Conservation (phyloP, 1,139 yeast species). For the Yamadazyma membranifaciens region DNA sequence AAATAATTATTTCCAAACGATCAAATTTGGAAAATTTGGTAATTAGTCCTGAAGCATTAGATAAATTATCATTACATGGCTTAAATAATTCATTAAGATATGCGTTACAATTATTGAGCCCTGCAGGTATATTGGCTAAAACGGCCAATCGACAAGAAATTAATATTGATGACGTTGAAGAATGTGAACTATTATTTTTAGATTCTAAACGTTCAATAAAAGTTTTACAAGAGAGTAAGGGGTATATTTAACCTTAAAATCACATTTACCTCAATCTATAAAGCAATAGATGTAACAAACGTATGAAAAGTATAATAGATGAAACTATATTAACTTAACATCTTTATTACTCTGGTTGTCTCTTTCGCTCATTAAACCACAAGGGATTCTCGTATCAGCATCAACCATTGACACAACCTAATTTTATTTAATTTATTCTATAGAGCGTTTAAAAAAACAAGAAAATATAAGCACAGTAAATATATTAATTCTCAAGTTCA, state of each 20-base stretch:
- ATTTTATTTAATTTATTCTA: no score
- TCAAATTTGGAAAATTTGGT: slow-evolving; percentile 72
- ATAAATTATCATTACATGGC: slow-evolving; percentile 70
- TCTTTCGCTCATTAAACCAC: no score
- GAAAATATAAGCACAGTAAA: no score
- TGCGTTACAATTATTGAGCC: slow-evolving; percentile 86
- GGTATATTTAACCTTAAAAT: slow-evolving; percentile 36
- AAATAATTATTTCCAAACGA: slow-evolving; percentile 77
- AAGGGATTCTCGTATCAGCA: no score
- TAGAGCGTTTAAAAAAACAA: no score
- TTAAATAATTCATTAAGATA: slow-evolving; percentile 80
- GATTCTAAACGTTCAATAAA: slow-evolving; percentile 86
- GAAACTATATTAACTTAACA: no score
- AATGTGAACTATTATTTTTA: slow-evolving; percentile 79
- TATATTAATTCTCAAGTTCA: background rate
- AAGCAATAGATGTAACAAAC: background rate
- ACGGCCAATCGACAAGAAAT: slow-evolving; percentile 74
- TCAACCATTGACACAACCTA: no score
- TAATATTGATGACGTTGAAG: slow-evolving; percentile 71
- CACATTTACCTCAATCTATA: no score
- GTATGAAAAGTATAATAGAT: no score
- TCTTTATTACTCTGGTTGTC: no score
- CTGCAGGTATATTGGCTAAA: slow-evolving; percentile 80
- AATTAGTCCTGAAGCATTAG: slow-evolving; percentile 65
- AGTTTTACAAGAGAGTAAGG: slow-evolving; percentile 59